A percentile compares a stretch with the other conserved stretches of the same genome.
phyloP scores from a whole-genome alignment of 805 yeast species.

The Lachancea mirantina region DNA sequence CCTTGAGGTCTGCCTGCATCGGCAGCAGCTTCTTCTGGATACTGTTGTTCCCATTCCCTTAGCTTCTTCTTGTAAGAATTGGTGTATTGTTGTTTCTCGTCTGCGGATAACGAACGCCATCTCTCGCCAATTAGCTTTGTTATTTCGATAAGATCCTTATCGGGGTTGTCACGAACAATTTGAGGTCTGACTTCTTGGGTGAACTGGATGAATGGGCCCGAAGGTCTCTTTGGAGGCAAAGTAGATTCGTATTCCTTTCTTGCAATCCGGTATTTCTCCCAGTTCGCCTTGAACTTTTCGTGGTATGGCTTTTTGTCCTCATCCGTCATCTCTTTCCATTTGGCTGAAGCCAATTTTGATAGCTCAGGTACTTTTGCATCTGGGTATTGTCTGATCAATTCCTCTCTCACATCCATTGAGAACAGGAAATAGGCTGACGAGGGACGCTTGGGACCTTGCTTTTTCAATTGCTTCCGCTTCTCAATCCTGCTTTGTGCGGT shows the following conservation, averaged over 20 bases:
- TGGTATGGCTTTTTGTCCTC: conserved; percentile 77
- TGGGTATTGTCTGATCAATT: conserved; percentile 27
- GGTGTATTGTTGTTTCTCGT: conserved; percentile 27
- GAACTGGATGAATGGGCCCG: conserved; percentile 33
- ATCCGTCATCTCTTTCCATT: conserved; percentile 76
- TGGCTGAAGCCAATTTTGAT: conserved; percentile 71
- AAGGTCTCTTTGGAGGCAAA: conserved; percentile 34
- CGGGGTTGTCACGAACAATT: conserved; percentile 29
- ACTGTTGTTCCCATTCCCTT: conserved; percentile 34
- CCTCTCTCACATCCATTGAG: conserved; percentile 30
- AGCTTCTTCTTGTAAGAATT: conserved; percentile 32
- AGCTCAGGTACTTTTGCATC: conserved; percentile 34
- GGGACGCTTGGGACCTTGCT: conserved; percentile 34
- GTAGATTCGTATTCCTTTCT: conserved; percentile 32
- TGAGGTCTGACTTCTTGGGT: conserved; percentile 31
- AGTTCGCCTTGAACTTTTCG: conserved; percentile 37
- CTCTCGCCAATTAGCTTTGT: conserved; percentile 29
- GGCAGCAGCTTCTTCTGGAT: conserved; percentile 22
- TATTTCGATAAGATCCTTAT: conserved; percentile 29
- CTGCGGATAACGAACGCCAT: conserved; percentile 28
- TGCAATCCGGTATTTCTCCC: conserved; percentile 31
- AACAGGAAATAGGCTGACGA: conserved; percentile 34
- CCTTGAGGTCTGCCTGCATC: conserved; percentile 9
- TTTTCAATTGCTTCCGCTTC: conserved; percentile 30
- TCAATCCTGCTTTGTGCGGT: conserved; percentile 32